Percentiles rank a stretch among this genome's conserved stretches.
phyloP scores from a whole-genome alignment of 495 filamentous ascomycete species.

The Aspergillus indologenus region DNA sequence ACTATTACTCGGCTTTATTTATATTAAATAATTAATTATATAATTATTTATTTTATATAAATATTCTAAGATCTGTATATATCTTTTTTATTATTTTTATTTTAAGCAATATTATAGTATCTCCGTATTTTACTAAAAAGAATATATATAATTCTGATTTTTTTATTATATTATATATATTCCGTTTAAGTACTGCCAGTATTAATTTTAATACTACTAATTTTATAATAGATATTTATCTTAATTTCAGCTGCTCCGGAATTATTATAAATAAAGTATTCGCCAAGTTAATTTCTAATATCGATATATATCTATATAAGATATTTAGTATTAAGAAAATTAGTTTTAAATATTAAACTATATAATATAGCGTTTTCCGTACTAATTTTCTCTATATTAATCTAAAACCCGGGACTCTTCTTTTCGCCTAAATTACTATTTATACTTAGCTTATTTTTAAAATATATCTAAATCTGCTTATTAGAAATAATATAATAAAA shows the following conservation, averaged over 20 bases:
- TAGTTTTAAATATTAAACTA: neutral
- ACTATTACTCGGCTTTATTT: too few species aligned
- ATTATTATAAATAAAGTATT: neutral
- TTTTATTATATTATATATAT: neutral
- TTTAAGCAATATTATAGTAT: neutral
- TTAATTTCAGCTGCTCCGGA: neutral
- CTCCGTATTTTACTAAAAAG: neutral
- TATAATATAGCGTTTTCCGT: neutral
- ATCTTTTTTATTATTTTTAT: neutral
- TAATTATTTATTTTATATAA: too few species aligned
- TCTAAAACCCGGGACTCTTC: neutral
- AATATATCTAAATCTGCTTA: slow-evolving; percentile 1
- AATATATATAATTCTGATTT: neutral
- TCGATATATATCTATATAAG: neutral
- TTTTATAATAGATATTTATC: neutral
- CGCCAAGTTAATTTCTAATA: neutral
- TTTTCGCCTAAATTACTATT: neutral
- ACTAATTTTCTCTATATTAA: neutral
- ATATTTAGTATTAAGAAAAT: neutral
- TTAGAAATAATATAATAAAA: neutral
- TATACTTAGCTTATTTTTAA: neutral
- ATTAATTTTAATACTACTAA: neutral
- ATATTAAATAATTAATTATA: too few species aligned
- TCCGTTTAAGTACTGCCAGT: neutral
- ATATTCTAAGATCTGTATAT: too few species aligned